A percentile compares a stretch with the other conserved stretches of the same genome.
Evolutionary conservation across 1,284 basidiomycete species (phyloP).

Genomic region (Anthracocystis panici-leucophaei): DNA sequence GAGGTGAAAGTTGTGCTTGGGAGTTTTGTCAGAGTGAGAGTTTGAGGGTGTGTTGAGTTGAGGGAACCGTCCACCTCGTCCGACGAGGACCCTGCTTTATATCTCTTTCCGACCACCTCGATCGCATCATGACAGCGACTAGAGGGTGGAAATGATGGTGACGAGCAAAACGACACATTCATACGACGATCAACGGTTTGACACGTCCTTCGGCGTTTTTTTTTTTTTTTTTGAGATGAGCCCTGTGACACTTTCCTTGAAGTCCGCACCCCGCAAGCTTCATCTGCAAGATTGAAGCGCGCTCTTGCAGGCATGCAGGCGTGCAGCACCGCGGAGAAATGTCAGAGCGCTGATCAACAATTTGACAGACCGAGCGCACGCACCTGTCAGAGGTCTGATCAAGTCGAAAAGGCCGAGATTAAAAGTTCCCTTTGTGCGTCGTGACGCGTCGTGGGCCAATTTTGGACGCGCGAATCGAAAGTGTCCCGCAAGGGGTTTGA

Average conservation of each 20-base stretch:
- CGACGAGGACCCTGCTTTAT: constrained; percentile 10
- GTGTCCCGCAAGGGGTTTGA: background rate
- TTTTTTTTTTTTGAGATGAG: background rate
- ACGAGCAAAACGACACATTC: constrained; percentile 15
- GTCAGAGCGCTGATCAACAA: constrained; percentile 8
- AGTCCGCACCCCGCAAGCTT: background rate
- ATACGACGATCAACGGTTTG: background rate
- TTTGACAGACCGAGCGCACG: constrained; percentile 3
- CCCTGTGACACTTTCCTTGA: background rate
- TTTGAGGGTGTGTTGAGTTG: background rate
- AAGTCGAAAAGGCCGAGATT: background rate
- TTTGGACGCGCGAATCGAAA: background rate
- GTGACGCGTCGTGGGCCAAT: constrained; percentile 17
- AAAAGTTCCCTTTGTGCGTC: constrained; percentile 26
- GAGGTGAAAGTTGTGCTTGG: background rate
- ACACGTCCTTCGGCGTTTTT: background rate
- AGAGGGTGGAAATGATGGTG: constrained; percentile 9
- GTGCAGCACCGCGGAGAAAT: constrained; percentile 8
- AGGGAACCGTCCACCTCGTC: background rate
- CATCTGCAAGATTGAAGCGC: background rate
- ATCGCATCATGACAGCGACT: background rate
- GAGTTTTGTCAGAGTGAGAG: background rate
- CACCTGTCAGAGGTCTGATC: constrained; percentile 4
- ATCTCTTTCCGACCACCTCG: background rate
- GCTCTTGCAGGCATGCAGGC: constrained; percentile 7